phyloP scores from a whole-genome alignment of 2,329 filamentous ascomycete genomes.

The Aspergillus sp. region DNA sequence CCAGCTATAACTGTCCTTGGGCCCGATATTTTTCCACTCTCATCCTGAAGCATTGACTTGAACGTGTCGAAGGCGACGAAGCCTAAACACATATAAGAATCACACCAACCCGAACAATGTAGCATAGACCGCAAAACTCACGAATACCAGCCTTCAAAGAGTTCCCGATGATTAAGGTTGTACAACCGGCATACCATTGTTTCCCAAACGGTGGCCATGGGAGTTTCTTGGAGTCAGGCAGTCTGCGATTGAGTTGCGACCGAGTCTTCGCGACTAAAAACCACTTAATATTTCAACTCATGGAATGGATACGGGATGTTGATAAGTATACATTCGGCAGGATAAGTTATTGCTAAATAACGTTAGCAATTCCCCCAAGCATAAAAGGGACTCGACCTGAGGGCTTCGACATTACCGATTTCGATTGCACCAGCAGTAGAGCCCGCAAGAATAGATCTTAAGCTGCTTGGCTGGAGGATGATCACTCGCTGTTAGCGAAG shows the following conservation, averaged over 20 bases:
- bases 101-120: neutral
- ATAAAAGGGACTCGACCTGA: neutral
- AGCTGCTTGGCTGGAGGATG: slow-evolving; percentile 66
- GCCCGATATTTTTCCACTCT: slow-evolving; percentile 83
- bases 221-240: slow-evolving; percentile 80
- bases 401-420: slow-evolving; percentile 64
- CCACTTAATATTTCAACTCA: slow-evolving; percentile 24
- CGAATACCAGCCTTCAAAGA: slow-evolving; percentile 93
- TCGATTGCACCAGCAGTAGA: slow-evolving; percentile 92
- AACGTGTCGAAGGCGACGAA: slow-evolving; percentile 98
- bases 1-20: slow-evolving; percentile 89
- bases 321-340: slow-evolving; percentile 71
- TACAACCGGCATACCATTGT: slow-evolving; percentile 98
- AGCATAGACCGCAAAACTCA: slow-evolving; percentile 48
- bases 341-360: slow-evolving; percentile 81
- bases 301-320: neutral
- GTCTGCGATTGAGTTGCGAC: slow-evolving; percentile 83
- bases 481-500: slow-evolving; percentile 16
- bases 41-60: slow-evolving; percentile 77
- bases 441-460: slow-evolving; percentile 89
- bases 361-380: slow-evolving; percentile 21
- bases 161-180: slow-evolving; percentile 94
- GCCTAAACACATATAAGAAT: slow-evolving; percentile 45
- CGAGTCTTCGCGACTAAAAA: slow-evolving; percentile 83
- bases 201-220: slow-evolving; percentile 91